Evolutionary conservation across 345 rosid genomes (phyloP).

Genomic region (Salix purpurea): DNA sequence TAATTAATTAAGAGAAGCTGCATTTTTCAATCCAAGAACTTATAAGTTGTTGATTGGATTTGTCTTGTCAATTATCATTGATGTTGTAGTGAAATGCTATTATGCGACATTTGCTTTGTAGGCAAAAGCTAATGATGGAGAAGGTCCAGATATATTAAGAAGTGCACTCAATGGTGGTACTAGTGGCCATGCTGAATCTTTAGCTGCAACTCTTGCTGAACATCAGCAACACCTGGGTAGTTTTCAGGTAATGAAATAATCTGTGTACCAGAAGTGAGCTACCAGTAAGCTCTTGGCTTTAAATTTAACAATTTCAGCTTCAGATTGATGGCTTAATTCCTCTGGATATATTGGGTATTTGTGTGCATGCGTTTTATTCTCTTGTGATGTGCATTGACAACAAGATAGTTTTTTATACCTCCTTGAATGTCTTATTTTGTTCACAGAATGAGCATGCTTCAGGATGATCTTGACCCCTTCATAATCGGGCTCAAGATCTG

Average conservation of each 20-base stretch:
- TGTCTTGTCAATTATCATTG: not conserved
- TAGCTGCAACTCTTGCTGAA: conserved; percentile 84
- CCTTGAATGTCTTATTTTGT: not conserved
- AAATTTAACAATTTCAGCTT: not conserved
- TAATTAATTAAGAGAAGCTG: not conserved
- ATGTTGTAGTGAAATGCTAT: conserved; percentile 1
- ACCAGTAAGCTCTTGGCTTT: not conserved
- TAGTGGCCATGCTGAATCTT: conserved; percentile 86
- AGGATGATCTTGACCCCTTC: not conserved
- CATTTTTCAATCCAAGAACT: not conserved
- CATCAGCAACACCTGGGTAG: conserved; percentile 98
- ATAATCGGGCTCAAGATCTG: no score
- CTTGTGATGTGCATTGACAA: not conserved
- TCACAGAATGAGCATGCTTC: not conserved
- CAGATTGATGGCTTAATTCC: not conserved
- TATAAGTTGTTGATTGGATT: conserved; percentile 3
- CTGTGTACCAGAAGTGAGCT: not conserved
- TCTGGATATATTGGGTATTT: not conserved
- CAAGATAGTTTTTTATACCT: not conserved
- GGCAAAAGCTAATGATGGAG: conserved; percentile 98
- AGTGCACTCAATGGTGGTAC: conserved; percentile 66
- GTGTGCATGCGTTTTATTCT: not conserved
- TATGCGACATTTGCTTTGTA: conserved; percentile 25
- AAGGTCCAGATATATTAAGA: conserved; percentile 93
- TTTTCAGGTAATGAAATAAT: conserved; percentile 61